These are phyloP conservation scores for Pseudozyma flocculosa DNA, from an alignment of 1,284 basidiomycete genomes.

Conservation along the genomic window DNA sequence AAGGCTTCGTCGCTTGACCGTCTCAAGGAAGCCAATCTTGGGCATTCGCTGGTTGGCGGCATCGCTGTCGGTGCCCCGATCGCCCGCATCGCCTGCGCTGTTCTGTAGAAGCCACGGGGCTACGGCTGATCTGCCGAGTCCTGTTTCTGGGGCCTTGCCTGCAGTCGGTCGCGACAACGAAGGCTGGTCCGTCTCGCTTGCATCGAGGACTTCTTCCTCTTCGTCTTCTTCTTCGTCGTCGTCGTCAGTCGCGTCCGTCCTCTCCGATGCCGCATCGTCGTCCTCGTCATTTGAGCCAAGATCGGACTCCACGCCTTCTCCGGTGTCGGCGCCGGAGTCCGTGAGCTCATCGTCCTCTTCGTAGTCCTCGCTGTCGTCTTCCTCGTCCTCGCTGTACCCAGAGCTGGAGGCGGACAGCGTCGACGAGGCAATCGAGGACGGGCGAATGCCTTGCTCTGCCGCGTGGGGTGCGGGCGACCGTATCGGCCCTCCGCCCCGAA, in stretches of 20 bases:
- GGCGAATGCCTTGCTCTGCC: constrained; percentile 3
- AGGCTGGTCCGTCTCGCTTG: no score
- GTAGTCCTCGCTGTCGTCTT: constrained; percentile 6
- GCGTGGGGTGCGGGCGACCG: constrained; percentile 22
- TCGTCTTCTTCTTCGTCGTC: no score
- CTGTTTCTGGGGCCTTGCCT: no score
- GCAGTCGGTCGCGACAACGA: no score
- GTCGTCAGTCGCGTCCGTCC: constrained; percentile 2
- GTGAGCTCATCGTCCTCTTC: background rate
- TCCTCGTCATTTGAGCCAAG: constrained; percentile 2
- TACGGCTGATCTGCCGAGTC: no score
- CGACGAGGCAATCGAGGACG: constrained; percentile 2
- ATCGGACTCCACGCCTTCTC: background rate
- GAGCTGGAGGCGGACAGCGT: constrained; percentile 10
- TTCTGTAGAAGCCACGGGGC: no score
- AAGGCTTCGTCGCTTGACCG: background rate
- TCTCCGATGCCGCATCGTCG: constrained; percentile 7
- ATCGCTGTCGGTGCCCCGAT: no score
- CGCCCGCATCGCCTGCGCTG: no score
- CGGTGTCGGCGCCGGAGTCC: background rate
- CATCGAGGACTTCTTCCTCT: no score
- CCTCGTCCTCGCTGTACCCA: constrained; percentile 27
- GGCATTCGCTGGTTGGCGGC: no score
- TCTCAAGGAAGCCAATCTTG: no score
- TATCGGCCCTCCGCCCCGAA: constrained; percentile 22